Percentiles rank a stretch among this genome's conserved stretches.
Evolutionary conservation across 2,329 filamentous ascomycete genomes (phyloP).

Genomic region (Exophiala oligosperma): DNA sequence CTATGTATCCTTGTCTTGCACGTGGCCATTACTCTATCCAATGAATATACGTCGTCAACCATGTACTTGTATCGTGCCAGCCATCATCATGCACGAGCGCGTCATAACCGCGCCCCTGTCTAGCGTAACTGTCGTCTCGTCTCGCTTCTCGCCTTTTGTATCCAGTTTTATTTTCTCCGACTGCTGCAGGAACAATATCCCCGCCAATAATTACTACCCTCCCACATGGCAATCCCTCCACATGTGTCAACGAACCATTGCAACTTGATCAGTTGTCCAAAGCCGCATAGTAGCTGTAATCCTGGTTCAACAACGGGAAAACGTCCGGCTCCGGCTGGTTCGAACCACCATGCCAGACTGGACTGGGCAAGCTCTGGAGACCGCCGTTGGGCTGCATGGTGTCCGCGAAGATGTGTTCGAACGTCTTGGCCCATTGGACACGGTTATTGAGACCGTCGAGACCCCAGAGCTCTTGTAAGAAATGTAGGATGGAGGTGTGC

Average conservation of each 20-base stretch:
- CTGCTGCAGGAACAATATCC: background rate
- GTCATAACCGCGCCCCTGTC: background rate
- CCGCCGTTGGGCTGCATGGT: conserved; percentile 29
- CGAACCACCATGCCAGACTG: conserved; percentile 37
- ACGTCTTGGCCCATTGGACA: conserved; percentile 45
- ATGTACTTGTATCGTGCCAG: background rate
- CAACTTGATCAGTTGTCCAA: background rate
- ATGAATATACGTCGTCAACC: background rate
- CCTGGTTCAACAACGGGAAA: conserved; percentile 37
- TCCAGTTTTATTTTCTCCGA: background rate
- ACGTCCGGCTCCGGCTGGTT: conserved; percentile 36
- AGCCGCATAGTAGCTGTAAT: conserved; percentile 28
- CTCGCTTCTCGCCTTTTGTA: background rate
- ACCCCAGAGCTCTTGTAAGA: conserved; percentile 42
- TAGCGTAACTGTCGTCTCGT: background rate
- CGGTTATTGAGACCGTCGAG: conserved; percentile 43
- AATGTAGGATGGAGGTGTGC: conserved; percentile 42
- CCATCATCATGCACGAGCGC: background rate
- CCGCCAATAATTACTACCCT: background rate
- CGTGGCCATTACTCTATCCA: background rate
- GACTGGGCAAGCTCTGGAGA: conserved; percentile 32
- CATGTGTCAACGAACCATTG: background rate
- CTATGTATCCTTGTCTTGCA: background rate
- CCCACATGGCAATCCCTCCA: background rate
- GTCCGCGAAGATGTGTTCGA: conserved; percentile 39